phyloP scores from a whole-genome alignment of 1,139 yeast genomes.

The Lodderomyces oxycetoniae region DNA sequence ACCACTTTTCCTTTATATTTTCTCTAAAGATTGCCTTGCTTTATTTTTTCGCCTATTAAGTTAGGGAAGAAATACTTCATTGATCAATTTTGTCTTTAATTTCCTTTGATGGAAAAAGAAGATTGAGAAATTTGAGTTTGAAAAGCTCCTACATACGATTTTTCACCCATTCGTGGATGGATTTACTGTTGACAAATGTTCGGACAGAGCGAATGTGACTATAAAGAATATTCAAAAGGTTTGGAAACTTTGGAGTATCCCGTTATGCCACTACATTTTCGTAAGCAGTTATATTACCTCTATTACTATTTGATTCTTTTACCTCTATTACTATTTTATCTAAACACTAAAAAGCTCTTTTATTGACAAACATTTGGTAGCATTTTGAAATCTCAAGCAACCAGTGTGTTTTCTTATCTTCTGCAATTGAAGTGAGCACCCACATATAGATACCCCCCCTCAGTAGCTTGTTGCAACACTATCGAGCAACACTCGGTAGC shows the following conservation, averaged over 20 bases:
- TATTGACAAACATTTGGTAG: no score
- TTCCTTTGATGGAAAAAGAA: background rate
- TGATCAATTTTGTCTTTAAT: constrained; percentile 5
- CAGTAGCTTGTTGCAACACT: no score
- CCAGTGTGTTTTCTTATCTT: no score
- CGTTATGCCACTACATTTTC: constrained; percentile 55
- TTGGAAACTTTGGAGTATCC: constrained; percentile 45
- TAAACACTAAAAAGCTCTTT: no score
- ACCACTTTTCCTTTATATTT: constrained; percentile 12
- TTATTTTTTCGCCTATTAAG: constrained; percentile 43
- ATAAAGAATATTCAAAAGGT: constrained; percentile 43
- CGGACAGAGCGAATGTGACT: constrained; percentile 49
- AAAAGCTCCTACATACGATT: constrained; percentile 10
- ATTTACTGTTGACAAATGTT: constrained; percentile 32
- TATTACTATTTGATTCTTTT: no score
- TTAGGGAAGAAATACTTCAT: constrained; percentile 43
- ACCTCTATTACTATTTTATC: no score
- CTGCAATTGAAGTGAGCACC: no score
- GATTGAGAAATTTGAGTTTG: constrained; percentile 13
- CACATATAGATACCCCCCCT: no score
- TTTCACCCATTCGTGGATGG: constrained; percentile 23
- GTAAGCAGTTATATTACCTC: no score
- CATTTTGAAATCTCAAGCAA: no score
- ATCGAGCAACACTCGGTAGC: no score
- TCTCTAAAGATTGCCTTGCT: no score